Evolutionary conservation across 1,139 yeast species (phyloP).

Genomic region (Candida sanyaensis): DNA sequence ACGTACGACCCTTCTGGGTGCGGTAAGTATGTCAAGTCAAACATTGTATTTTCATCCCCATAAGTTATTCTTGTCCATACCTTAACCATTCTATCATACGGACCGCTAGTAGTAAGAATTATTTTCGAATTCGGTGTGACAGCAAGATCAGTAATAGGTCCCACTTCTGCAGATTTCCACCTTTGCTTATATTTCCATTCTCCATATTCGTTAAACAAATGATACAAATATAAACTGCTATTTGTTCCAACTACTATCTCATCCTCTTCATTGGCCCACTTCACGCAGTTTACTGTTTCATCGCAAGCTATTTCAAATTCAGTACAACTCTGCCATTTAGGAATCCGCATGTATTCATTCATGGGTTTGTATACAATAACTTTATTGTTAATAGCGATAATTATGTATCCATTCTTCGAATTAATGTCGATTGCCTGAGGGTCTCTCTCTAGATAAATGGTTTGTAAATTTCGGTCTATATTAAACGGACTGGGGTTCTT

Average conservation of each 20-base stretch:
- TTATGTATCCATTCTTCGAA: constrained; percentile 55
- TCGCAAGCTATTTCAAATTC: constrained; percentile 24
- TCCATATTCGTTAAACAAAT: constrained; percentile 49
- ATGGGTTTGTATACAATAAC: constrained; percentile 45
- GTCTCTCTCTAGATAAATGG: constrained; percentile 70
- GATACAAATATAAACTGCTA: constrained; percentile 53
- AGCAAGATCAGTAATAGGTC: constrained; percentile 53
- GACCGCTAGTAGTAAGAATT: constrained; percentile 60
- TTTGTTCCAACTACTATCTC: constrained; percentile 67
- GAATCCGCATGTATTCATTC: constrained; percentile 42
- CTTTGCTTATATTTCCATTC: constrained; percentile 32
- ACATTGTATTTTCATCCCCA: constrained; percentile 64
- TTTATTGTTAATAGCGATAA: constrained; percentile 40
- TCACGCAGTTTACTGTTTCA: constrained; percentile 46
- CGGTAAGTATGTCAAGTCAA: constrained; percentile 68
- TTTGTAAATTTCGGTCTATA: constrained; percentile 57
- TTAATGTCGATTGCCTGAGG: constrained; percentile 69
- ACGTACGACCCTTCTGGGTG: constrained; percentile 58
- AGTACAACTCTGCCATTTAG: constrained; percentile 49
- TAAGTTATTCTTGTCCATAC: constrained; percentile 79
- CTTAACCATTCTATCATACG: constrained; percentile 66
- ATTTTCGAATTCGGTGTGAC: constrained; percentile 67
- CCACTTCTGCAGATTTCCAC: constrained; percentile 60
- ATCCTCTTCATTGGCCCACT: constrained; percentile 64
- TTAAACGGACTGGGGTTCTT: constrained; percentile 13